Conservation (phyloP, 2,329 filamentous ascomycete genomes). For the Didymella glomerata region DNA sequence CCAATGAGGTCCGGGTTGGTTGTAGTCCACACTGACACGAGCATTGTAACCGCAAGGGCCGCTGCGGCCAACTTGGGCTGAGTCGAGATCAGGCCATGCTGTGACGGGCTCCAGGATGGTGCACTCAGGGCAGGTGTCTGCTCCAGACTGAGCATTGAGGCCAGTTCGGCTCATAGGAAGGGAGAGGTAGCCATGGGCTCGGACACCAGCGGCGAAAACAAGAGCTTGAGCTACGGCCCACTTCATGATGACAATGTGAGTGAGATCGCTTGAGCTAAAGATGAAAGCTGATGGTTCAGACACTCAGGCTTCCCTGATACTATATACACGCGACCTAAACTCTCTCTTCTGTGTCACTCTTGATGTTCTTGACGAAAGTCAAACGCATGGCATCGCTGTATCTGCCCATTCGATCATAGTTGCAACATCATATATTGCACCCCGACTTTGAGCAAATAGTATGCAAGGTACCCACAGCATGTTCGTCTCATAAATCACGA, state of each 20-base stretch:
- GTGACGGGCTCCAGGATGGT: conserved; percentile 47
- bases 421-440: conserved; percentile 10
- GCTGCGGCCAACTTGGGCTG: conserved; percentile 41
- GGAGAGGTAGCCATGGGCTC: conserved; percentile 46
- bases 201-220: conserved; percentile 30
- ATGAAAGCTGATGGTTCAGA: background rate
- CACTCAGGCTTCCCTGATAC: background rate
- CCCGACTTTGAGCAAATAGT: conserved; percentile 16
- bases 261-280: background rate
- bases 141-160: conserved; percentile 44
- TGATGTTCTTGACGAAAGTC: background rate
- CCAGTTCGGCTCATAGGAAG: conserved; percentile 47
- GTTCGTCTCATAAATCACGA: conserved; percentile 6
- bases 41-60: conserved; percentile 49
- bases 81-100: conserved; percentile 43
- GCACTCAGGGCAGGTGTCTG: conserved; percentile 48
- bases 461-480: conserved; percentile 8
- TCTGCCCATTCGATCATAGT: conserved; percentile 18
- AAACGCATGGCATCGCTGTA: conserved; percentile 6
- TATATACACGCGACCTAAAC: conserved; percentile 8
- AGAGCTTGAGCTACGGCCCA: conserved; percentile 26
- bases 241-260: conserved; percentile 29
- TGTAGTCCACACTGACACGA: conserved; percentile 47
- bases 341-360: background rate
- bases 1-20: conserved; percentile 45